Base-by-base conservation (phyloP, 768 basidiomycete species). In the Fistulinella prunicolor region DNA sequence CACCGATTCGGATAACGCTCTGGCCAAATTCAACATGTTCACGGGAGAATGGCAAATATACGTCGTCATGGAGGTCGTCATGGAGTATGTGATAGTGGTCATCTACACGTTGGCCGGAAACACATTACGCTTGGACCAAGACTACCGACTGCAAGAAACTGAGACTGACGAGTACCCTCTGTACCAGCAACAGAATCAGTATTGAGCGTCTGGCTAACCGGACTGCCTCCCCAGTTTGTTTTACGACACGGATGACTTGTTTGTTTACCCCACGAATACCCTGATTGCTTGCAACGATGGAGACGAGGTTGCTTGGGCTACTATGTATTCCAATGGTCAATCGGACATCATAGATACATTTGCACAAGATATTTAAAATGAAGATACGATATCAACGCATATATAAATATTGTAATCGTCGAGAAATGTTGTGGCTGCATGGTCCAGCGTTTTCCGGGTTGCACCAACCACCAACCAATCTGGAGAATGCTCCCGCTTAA, bases 1-100 rank as follows among this genome's bases (percentile, higher is more conserved):
- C 17, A 68, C 70, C 5, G 32, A 30, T 13, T 54, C 57, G 13
- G 17, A 22, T 17, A 56, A 40, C 26, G 64, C 69, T 6, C 72
- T 85, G 7, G 74, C 74, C 30, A 74, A 75, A 59, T 78, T 84
- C 60, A 81, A 83, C 55, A 71, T 78, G 42, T 57, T 79, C 29
- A 77, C 74, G 3, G 83, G 84, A 24, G 64, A 75, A 49, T 85
- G 80, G 81, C 63, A 75, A 41, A 55, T 79, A 53, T 87, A 75
- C 60, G 71, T 86, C 24, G 64, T 75, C 46, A 77, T 86, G 70
- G 75, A 76, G 13, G 68, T 82, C 32, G 50, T 85, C 34, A 80
- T 80, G 78, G 85, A 88, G 64, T 81, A 71, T 55, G 59, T 73
- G 30, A 70, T 76, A 13, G 71, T 73, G 40, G 48, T 70, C 30